phyloP scores from a whole-genome alignment of 345 rosid genomes.

The Eucalyptus marginata region DNA sequence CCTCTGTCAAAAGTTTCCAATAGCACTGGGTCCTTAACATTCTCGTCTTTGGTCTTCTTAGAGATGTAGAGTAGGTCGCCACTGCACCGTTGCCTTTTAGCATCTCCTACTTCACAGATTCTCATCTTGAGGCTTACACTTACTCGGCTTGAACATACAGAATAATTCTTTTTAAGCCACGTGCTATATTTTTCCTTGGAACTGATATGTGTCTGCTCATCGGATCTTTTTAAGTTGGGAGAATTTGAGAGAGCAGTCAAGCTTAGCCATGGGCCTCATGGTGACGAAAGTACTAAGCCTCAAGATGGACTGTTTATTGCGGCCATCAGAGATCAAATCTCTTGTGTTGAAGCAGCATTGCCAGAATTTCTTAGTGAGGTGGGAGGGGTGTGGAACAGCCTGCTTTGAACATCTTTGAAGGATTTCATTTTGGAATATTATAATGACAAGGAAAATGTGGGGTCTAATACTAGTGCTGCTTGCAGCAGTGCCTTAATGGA shows the following conservation, averaged over 20 bases:
- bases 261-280: constrained; percentile 37
- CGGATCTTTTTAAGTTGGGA: constrained; percentile 24
- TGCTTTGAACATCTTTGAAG: constrained; percentile 1
- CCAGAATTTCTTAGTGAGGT: constrained; percentile 12
- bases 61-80: no score
- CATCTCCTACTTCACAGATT: background rate
- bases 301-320: constrained; percentile 60
- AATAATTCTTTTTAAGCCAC: background rate
- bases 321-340: constrained; percentile 64
- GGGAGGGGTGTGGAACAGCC: constrained; percentile 15
- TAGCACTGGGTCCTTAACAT: no score
- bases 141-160: background rate
- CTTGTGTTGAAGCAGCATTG: constrained; percentile 45
- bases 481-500: constrained; percentile 9
- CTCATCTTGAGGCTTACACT: background rate
- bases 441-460: constrained; percentile 8
- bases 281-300: constrained; percentile 31
- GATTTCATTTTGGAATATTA: constrained; percentile 8
- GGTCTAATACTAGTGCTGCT: constrained; percentile 7
- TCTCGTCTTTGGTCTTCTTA: no score
- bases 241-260: constrained; percentile 74
- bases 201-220: background rate
- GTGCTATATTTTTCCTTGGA: background rate
- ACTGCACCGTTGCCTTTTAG: background rate
- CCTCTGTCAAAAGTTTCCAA: no score